A percentile compares a stretch with the other conserved stretches of the same genome.
phyloP scores from a whole-genome alignment of 768 basidiomycete species.

The Nidularia sp. region DNA sequence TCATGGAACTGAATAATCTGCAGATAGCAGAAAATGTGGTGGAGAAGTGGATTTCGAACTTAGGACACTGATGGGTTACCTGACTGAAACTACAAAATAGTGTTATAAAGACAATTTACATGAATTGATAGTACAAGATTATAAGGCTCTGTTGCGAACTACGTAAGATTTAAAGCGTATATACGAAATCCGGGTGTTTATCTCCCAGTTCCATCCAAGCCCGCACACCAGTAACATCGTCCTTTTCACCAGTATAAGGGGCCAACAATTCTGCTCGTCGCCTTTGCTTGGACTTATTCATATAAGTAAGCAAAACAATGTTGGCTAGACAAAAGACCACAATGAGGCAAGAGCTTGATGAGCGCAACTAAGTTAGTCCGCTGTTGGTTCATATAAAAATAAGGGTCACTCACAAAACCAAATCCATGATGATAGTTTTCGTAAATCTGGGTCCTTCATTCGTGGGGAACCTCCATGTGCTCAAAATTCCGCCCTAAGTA shows the following conservation, averaged over 20 bases:
- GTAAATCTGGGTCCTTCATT: slow-evolving; percentile 30
- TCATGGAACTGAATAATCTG: slow-evolving; percentile 47
- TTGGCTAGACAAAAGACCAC: slow-evolving; percentile 19
- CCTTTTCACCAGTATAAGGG: slow-evolving; percentile 22
- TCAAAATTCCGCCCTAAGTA: slow-evolving; percentile 30
- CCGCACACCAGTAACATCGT: slow-evolving; percentile 15
- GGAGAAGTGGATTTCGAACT: slow-evolving; percentile 29
- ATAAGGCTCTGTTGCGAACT: neutral
- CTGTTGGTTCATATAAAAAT: neutral
- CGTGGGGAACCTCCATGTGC: slow-evolving; percentile 34
- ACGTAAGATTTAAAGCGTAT: slow-evolving; percentile 12
- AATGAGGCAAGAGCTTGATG: slow-evolving; percentile 17
- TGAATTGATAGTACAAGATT: neutral
- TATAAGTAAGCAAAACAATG: slow-evolving; percentile 17
- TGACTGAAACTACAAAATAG: too few species aligned
- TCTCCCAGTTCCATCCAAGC: slow-evolving; percentile 33
- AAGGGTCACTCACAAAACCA: slow-evolving; percentile 22
- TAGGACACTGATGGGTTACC: too few species aligned
- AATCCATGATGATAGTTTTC: slow-evolving; percentile 30
- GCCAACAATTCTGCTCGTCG: slow-evolving; percentile 21
- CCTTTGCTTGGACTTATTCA: slow-evolving; percentile 19
- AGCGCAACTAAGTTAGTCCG: neutral
- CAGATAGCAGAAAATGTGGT: slow-evolving; percentile 37
- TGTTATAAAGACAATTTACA: too few species aligned
- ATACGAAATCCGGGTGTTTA: slow-evolving; percentile 29